These are phyloP conservation scores for Leersia perrieri DNA, from an alignment of 176 grass and related monocot genomes.

Conservation along the genomic window DNA sequence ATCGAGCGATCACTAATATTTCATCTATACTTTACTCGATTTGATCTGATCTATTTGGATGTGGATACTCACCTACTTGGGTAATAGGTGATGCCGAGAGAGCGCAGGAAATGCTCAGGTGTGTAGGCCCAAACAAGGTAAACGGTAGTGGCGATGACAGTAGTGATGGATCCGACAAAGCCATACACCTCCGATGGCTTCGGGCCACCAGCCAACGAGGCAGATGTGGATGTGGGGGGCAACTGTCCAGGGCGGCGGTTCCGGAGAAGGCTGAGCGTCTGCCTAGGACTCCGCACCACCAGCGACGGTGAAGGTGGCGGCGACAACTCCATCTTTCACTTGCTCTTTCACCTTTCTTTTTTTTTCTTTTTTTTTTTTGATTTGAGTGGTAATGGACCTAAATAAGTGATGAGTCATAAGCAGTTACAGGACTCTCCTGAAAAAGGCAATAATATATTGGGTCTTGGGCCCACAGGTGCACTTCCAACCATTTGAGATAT, in stretches of 20 bases:
- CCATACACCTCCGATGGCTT: conserved; percentile 93
- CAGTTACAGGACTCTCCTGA: too few relatives aligned
- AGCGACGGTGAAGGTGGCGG: conserved; percentile 45
- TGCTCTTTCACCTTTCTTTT: not conserved
- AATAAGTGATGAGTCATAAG: too few relatives aligned
- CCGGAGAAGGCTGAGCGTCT: conserved; percentile 72
- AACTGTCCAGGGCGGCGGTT: not conserved
- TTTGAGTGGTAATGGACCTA: not conserved
- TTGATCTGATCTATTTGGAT: not conserved
- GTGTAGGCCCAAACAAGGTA: conserved; percentile 76
- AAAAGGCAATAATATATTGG: not conserved
- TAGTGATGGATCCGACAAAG: conserved; percentile 91
- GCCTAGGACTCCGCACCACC: conserved; percentile 69
- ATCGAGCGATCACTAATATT: not conserved
- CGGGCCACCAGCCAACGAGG: conserved; percentile 39
- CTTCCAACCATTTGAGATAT: too few relatives aligned
- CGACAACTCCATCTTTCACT: not conserved
- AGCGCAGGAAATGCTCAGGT: conserved; percentile 54
- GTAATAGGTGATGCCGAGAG: conserved; percentile 87
- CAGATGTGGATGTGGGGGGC: not conserved
- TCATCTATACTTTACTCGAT: not conserved
- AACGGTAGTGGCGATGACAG: conserved; percentile 60
- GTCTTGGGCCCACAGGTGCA: too few relatives aligned
- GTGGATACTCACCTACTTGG: conserved; percentile 59
- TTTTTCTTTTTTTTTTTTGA: not conserved